Evolutionary conservation across 1,284 basidiomycete species (phyloP), one percentile per base, ranked within the genome.

Genomic region (Uromyces viciae-fabae): DNA sequence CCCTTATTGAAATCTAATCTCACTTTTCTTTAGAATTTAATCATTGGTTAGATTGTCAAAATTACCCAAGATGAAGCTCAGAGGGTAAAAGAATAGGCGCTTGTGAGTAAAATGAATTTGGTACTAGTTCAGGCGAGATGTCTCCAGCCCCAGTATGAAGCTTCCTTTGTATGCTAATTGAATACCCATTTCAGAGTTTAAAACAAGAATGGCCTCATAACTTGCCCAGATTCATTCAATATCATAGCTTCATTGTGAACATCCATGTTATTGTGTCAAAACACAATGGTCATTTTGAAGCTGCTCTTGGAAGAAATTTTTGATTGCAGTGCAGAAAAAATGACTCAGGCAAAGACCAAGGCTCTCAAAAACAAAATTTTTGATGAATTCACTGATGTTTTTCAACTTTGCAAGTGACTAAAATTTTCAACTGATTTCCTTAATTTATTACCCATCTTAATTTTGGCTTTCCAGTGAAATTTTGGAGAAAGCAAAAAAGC

Each of bases 121-220:
- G 95, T 96, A 33, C 89, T 99, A 56, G 94, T 99, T 76, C 94
- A 96, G 56, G 74, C 62, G 28, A 58, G 52, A 33, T 33, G 33
- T 33, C 17, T 19, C 3, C 22, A n/a, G n/a, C n/a, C n/a, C n/a
- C n/a, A 28, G 14, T 49, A 25, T 71, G 28, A 17, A n/a, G 60
- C 40, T 22, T 15, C 19, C 42, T 42, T 14, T 25, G 22, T 49
- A 49, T 11, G 46, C 46, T 49, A 22, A 49, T 49, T 11, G 11
- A 11, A 49, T 49, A 49, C 46, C 58, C 33, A 0, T n/a, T 75
- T 25, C 58, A 75, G 94, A 98, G 99, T 82, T 89, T 99, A 83
- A 99, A 99, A 88, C 97, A 99, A 89, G 97, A 98, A 86, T 99
- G 97, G 97, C 97, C 96, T 28, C 94, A 98, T 86, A 95, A 98